Percentiles rank a stretch among this genome's conserved stretches.
These are phyloP conservation scores for Echinochloa phyllopogon DNA, from an alignment of 176 grass and related monocot genomes.

Conservation along the genomic window DNA sequence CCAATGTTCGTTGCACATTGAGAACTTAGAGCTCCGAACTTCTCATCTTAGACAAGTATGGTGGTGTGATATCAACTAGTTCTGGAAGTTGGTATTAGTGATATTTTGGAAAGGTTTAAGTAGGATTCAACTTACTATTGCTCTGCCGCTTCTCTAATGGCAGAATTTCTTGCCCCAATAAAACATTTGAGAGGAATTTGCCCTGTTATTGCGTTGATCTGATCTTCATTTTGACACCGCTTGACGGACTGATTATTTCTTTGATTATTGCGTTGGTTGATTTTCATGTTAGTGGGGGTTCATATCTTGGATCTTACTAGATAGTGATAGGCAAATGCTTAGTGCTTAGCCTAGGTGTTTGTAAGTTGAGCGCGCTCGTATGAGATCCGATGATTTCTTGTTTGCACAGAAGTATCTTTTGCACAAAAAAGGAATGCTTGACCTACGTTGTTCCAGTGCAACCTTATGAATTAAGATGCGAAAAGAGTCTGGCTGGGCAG, in stretches of 20 bases:
- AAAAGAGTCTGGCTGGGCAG: no score
- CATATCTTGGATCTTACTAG: no score
- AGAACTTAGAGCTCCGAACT: neutral
- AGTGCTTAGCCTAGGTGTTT: no score
- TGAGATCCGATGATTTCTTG: no score
- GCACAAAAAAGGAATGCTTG: no score
- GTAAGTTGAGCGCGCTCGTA: no score
- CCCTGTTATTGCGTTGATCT: neutral
- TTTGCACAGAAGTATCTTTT: no score
- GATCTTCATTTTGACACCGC: neutral
- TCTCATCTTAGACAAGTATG: neutral
- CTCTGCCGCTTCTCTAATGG: neutral
- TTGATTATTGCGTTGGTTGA: neutral
- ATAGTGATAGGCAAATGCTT: no score
- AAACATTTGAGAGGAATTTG: neutral
- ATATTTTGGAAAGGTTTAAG: neutral
- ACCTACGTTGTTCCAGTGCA: no score
- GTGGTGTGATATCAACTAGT: neutral
- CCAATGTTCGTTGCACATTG: slow-evolving; percentile 4
- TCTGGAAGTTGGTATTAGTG: neutral
- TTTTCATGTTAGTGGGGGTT: no score
- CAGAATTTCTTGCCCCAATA: neutral
- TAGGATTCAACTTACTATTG: neutral
- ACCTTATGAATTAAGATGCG: no score
- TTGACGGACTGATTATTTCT: no score